Percentiles rank a stretch among this genome's conserved stretches.
phyloP scores from a whole-genome alignment of 495 filamentous ascomycete species.

The Hypoxylon lenormandii region DNA sequence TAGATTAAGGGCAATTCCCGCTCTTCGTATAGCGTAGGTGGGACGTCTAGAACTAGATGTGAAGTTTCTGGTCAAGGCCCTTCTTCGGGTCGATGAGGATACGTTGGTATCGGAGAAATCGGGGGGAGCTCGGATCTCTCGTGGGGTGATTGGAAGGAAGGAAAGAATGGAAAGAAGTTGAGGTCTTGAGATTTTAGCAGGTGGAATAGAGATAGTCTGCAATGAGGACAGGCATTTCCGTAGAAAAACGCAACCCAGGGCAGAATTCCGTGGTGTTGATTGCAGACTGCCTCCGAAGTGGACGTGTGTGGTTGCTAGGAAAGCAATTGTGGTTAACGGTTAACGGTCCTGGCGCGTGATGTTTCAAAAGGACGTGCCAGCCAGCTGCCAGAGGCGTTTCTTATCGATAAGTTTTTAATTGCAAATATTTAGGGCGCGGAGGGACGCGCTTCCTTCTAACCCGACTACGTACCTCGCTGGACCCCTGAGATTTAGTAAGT shows the following conservation, averaged over 20 bases:
- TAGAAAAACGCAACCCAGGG: background rate
- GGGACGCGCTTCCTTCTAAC: too few species aligned
- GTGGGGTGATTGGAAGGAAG: background rate
- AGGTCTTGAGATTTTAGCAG: background rate
- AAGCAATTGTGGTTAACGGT: background rate
- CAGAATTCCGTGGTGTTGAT: too few species aligned
- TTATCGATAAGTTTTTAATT: constrained; percentile 27
- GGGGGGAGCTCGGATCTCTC: background rate
- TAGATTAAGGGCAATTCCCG: background rate
- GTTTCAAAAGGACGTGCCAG: constrained; percentile 24
- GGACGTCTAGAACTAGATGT: background rate
- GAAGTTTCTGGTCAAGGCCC: background rate
- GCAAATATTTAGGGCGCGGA: too few species aligned
- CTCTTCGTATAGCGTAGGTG: background rate
- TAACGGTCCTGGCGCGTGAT: constrained; percentile 21
- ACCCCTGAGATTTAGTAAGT: too few species aligned
- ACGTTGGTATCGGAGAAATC: background rate
- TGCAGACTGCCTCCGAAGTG: too few species aligned
- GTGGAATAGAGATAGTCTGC: background rate
- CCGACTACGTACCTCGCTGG: too few species aligned
- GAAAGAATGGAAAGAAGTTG: background rate
- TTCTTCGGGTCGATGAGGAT: background rate
- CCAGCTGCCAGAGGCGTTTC: constrained; percentile 1
- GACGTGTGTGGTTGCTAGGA: too few species aligned
- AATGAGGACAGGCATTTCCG: background rate